Base-by-base conservation (phyloP, 441 rosid genomes). In the Gossypium schwendimanii region DNA sequence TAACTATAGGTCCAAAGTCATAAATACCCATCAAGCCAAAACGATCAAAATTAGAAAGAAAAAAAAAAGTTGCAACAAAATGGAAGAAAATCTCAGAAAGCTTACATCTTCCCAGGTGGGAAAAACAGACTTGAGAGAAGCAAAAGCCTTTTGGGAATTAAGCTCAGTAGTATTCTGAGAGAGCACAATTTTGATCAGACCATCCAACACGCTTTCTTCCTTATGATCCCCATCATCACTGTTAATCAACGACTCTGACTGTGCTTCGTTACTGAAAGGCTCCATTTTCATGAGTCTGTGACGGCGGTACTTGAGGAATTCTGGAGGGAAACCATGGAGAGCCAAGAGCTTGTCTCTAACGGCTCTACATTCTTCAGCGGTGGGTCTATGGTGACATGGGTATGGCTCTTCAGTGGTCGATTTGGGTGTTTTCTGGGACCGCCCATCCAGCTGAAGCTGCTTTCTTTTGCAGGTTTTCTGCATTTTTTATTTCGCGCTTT, bases 81-180 rank as follows among this genome's bases (percentile, higher is more conserved):
- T 52, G 11, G 10, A 62, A 61, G 18, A 9, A 39, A 57, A 72
- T 24, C 20, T 15, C 24, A 36, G 3, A 21, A 15, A 62, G 59
- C 89, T 84, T 74, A 89, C 97, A 50, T 87, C 76, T 76, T 88
- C 87, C 98, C 97, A 91, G 14, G 81, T 65, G 18, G 91, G 88
- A 68, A 88, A 90, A 10, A 81, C 70, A 45, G 88, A 79, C 75
- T 90, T 91, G 18, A 93, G 90, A 76, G 89, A 87, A 58, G 87
- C 80, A 68, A 93, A 93, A 71, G 97, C 98, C 80, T 82, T 87
- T 67, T 53, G 84, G 39, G 93, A 91, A 81, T 91, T 91, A 66
- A 66, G 77, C 78, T 91, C 92, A 39, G 88, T 87, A 2, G 96
- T 93, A 75, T 93, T 93, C 87, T 91, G 96, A 1, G 97, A 90